Evolutionary conservation across 2,329 filamentous ascomycete species (phyloP).

Genomic region (Graphium sp.): DNA sequence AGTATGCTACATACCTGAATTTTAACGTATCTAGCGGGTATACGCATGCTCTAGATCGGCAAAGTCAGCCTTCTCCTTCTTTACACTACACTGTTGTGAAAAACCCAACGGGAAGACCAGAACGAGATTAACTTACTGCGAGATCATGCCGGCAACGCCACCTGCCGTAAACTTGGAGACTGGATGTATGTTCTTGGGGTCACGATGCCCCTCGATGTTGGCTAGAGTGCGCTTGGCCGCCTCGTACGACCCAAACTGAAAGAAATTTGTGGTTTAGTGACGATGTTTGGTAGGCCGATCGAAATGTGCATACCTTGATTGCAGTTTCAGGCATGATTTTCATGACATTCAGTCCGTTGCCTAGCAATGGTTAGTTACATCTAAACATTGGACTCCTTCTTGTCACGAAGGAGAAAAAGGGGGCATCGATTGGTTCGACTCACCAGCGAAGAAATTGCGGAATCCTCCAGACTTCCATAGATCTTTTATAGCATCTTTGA

Average conservation of each 20-base stretch:
- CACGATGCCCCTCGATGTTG: constrained; percentile 71
- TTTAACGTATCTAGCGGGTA: constrained; percentile 83
- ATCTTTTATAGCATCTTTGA: constrained; percentile 57
- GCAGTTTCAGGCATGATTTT: constrained; percentile 99
- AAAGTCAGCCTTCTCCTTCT: constrained; percentile 10
- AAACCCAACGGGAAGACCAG: background rate
- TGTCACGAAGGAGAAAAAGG: background rate
- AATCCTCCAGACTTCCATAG: constrained; percentile 77
- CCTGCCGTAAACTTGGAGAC: constrained; percentile 84
- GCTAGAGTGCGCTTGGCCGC: constrained; percentile 80
- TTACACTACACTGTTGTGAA: background rate
- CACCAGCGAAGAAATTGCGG: constrained; percentile 84
- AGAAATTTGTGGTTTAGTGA: background rate
- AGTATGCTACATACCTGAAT: constrained; percentile 28
- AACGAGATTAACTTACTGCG: constrained; percentile 44
- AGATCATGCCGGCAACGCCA: constrained; percentile 82
- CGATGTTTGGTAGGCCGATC: background rate
- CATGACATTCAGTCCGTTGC: constrained; percentile 88
- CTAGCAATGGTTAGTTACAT: constrained; percentile 25
- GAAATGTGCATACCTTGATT: constrained; percentile 44
- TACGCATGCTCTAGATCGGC: constrained; percentile 53
- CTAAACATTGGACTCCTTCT: background rate
- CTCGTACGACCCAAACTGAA: constrained; percentile 81
- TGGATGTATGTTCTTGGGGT: constrained; percentile 62
- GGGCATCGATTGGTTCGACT: constrained; percentile 11